These are phyloP conservation scores for Globisporangium cylindrosporum DNA, from an alignment of 352 stramenopile genomes.

Conservation along the genomic window DNA sequence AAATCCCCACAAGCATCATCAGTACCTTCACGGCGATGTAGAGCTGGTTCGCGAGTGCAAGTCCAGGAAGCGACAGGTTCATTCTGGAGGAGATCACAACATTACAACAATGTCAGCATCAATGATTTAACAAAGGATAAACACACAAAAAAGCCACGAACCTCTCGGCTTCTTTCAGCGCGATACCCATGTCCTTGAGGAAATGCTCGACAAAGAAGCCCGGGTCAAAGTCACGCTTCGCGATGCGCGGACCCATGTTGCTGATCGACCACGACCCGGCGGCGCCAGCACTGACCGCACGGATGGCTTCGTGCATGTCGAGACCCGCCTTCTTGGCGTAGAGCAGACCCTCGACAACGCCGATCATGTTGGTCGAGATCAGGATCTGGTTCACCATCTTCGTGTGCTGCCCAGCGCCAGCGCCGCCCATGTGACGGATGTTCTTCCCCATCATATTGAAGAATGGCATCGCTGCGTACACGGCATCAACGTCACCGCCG, in stretches of 20 bases:
- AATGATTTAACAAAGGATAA: not conserved
- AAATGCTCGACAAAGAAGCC: conserved; percentile 93
- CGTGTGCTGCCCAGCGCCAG: conserved; percentile 83
- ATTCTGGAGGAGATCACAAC: conserved; percentile 45
- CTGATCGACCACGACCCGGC: conserved; percentile 89
- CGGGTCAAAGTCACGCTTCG: conserved; percentile 86
- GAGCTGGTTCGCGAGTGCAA: conserved; percentile 83
- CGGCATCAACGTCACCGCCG: conserved; percentile 77
- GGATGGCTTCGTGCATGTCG: conserved; percentile 87
- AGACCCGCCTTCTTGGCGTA: conserved; percentile 87
- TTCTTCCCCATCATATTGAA: conserved; percentile 90
- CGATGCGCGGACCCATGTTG: conserved; percentile 87
- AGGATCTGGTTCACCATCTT: conserved; percentile 94
- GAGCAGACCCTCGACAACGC: conserved; percentile 84
- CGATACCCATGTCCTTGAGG: conserved; percentile 90
- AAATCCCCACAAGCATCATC: not conserved
- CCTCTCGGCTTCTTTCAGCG: conserved; percentile 80
- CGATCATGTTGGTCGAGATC: conserved; percentile 88
- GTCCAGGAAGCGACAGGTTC: conserved; percentile 80
- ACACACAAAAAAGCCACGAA: conserved; percentile 18
- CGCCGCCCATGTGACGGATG: conserved; percentile 82
- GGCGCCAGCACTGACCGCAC: conserved; percentile 77
- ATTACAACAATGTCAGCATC: conserved; percentile 2
- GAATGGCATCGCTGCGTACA: conserved; percentile 82
- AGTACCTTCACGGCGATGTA: conserved; percentile 76